Base-by-base conservation (phyloP, 2,329 filamentous ascomycete species). In the Penicillium capsulatum region DNA sequence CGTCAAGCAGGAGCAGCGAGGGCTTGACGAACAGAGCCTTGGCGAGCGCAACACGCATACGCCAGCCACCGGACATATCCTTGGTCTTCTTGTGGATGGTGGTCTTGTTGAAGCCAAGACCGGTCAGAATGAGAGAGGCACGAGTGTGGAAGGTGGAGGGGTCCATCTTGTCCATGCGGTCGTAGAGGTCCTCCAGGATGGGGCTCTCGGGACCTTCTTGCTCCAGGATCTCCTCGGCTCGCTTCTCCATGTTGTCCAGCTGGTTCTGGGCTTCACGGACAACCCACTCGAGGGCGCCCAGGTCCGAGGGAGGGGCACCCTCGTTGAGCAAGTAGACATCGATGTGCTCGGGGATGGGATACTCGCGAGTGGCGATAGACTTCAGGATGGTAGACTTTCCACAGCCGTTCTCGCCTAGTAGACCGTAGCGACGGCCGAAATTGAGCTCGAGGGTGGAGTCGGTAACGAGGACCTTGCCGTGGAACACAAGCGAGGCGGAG, bases 11-110 rank as follows among this genome's bases (percentile, higher is more conserved):
- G 35, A 98, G 81, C 42, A 98, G 78, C 13, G 89, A 92, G 24
- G 94, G 92, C 79, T 94, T 94, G 72, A 98, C 91, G 75, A 98
- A 98, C 37, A 98, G 83, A 42, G 92, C 92, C 77, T 97, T 96
- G 65, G 79, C 92, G 46, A 98, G 83, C 42, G 92, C 92, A 44
- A 98, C 92, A 79, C 94, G 88, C 92, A 98, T 98, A 77, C 91
- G 83, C 92, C 92, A 98, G 59, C 92, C 92, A 87, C 92, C 92
- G 53, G 92, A 98, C 94, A 98, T 98, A 69, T 98, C 94, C 80
- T 97, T 98, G 59, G 94, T 98, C 82, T 94, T 96, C 81, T 98
- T 98, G 70, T 94, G 76, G 64, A 98, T 97, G 40, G 94, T 98
- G 57, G 71, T 73, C 77, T 97, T 97, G 83, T 98, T 95, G 81